Evolutionary conservation across 108 stramenopile species (phyloP).

Genomic region (Hondaea fermentalgiana): DNA sequence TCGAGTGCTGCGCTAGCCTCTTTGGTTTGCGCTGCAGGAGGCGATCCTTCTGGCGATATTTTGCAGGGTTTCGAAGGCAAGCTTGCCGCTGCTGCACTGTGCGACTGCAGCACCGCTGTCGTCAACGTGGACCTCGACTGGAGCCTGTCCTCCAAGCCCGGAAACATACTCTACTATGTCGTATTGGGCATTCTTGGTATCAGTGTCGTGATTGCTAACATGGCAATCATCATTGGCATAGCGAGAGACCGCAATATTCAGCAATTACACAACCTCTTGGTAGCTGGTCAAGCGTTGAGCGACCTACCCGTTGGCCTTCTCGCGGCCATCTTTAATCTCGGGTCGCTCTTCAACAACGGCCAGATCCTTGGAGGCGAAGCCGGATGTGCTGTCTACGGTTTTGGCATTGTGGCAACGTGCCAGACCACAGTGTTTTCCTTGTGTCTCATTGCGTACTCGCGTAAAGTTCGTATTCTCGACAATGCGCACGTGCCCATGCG

Average conservation of each 20-base stretch:
- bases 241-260: background rate
- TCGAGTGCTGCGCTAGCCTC: background rate
- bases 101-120: background rate
- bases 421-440: constrained; percentile 7
- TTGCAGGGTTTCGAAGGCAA: background rate
- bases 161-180: background rate
- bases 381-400: background rate
- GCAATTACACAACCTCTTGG: background rate
- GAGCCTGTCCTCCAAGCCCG: background rate
- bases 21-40: background rate
- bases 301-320: background rate
- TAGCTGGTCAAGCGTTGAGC: background rate
- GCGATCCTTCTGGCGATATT: background rate
- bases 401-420: background rate
- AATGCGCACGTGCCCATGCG: background rate
- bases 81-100: background rate
- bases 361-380: background rate
- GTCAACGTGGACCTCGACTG: background rate
- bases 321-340: background rate
- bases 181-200: background rate
- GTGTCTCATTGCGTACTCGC: background rate
- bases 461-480: background rate
- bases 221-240: background rate
- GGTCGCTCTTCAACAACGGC: background rate
- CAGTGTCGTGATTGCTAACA: background rate